These are phyloP conservation scores for Mycena kentingensis DNA, from an alignment of 768 basidiomycete genomes.

Conservation along the genomic window DNA sequence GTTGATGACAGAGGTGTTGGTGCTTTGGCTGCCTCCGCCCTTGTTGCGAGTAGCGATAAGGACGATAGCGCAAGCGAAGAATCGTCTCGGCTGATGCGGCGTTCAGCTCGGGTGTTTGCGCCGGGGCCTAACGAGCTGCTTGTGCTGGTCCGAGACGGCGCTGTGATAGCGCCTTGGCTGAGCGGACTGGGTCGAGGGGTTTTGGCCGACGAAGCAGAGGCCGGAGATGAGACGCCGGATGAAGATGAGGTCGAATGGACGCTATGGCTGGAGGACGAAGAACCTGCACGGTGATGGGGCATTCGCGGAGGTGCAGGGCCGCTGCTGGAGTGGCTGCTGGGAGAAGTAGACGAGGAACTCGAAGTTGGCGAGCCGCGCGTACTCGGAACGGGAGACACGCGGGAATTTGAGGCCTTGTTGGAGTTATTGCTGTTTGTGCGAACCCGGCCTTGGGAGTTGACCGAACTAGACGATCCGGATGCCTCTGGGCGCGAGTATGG, in stretches of 20 bases:
- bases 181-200: conserved; percentile 35
- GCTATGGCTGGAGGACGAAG: conserved; percentile 23
- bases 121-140: conserved; percentile 21
- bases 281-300: conserved; percentile 31
- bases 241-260: conserved; percentile 30
- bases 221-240: conserved; percentile 18
- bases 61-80: conserved; percentile 23
- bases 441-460: conserved; percentile 64
- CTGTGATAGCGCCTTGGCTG: conserved; percentile 30
- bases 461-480: conserved; percentile 75
- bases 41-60: conserved; percentile 16
- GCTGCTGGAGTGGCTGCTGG: conserved; percentile 33
- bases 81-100: conserved; percentile 50
- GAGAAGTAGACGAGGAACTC: conserved; percentile 31
- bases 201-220: conserved; percentile 25
- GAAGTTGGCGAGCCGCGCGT: conserved; percentile 33
- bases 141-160: conserved; percentile 14
- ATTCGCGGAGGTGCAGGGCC: conserved; percentile 32
- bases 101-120: conserved; percentile 43
- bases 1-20: not conserved
- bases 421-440: conserved; percentile 77
- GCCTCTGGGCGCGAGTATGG: conserved; percentile 82
- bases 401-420: conserved; percentile 44
- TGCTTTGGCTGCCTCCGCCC: conserved; percentile 10
- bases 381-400: conserved; percentile 32